Base-by-base conservation (phyloP, 129 eudicot species). In the Dittrichia graveolens region DNA sequence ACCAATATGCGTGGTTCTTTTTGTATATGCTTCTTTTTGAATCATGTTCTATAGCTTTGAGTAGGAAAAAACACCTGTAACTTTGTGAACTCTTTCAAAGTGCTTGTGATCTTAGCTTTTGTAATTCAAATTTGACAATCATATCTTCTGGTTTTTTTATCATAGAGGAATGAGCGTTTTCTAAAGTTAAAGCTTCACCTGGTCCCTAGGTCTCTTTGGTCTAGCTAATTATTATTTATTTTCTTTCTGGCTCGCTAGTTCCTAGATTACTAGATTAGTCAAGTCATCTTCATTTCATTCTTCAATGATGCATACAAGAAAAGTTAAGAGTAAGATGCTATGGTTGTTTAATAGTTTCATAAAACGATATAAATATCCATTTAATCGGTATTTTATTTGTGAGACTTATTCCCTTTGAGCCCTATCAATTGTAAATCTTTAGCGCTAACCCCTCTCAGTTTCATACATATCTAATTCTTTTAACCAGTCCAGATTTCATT, bases 361-460 rank as follows among this genome's bases (percentile, higher is more conserved):
- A 12, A 10, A 16, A 41, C 15, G 35, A 7, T n/a, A n/a, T n/a
- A n/a, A n/a, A n/a, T n/a, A n/a, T n/a, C n/a, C n/a, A n/a, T n/a
- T n/a, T 34, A 8, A 42, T 34, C 24, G n/a, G 44, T 35, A 71
- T 14, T 57, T 71, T 12, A 46, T 44, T 12, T 71, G 38, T 42
- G 75, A 71, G 65, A 71, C 75, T 56, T 24, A 12, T 42, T 71
- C 54, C 19, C n/a, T n/a, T n/a, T n/a, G n/a, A 10, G 55, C 42
- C 44, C 41, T 55, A 19, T 55, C n/a, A 71, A 18, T 61, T 73
- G 50, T 47, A 60, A 73, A 48, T 39, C 38, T 46, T 5, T 68
- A 44, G 34, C 75, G 43, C 44, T n/a, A 56, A 18, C 16, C 31
- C 55, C 56, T 19, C 49, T 37, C 16, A 7, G 16, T 38, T 68